Evolutionary conservation across 208 protist species (phyloP), one percentile per base, ranked within the genome.

Genomic region (Acanthamoeba royreba): DNA sequence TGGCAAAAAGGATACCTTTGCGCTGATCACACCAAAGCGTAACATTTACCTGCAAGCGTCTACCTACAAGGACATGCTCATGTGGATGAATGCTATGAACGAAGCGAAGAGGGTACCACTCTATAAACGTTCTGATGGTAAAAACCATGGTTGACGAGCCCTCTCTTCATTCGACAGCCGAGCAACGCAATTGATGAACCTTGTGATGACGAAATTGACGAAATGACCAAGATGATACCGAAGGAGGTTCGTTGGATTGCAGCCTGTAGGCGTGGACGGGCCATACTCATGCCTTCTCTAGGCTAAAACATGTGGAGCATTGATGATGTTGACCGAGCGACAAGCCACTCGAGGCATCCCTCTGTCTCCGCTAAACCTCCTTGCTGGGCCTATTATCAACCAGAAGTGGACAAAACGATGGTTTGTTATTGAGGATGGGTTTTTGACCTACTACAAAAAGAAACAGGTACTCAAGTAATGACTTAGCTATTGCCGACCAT

Each of bases 381-480:
- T 77, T 38, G 63, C 63, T 4, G 83, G 83, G 31, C 28, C 15
- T 79, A 15, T 40, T 13, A 35, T 79, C 31, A 69, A 61, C 31
- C 83, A 72, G 33, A 90, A 90, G 38, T 90, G 83, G 83, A 46
- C 19, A 22, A 61, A 47, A 38, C 83, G 83, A 4, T 90, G 83
- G 83, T 90, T 90, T 38, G 83, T 90, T 40, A 90, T 90, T 38
- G 83, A 90, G 35, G 83, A 58, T 40, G 83, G 83, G 22, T 69
- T 69, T 28, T 45, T 90, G 49, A 69, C 52, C 42, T 90, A 90
- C 49, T 72, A 61, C 77, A 86, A 86, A 35, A 47, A 55, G 77
- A 86, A 86, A 33, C 45, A 49, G 72, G 72, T 83, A 4, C 7
- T 7, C 22, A 17, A 19, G 11, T 28, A 47, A 5, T 81, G 33